Evolutionary conservation across 2,329 filamentous ascomycete genomes (phyloP), one percentile per base, ranked within the genome.

Genomic region (Sporothrix pallida): DNA sequence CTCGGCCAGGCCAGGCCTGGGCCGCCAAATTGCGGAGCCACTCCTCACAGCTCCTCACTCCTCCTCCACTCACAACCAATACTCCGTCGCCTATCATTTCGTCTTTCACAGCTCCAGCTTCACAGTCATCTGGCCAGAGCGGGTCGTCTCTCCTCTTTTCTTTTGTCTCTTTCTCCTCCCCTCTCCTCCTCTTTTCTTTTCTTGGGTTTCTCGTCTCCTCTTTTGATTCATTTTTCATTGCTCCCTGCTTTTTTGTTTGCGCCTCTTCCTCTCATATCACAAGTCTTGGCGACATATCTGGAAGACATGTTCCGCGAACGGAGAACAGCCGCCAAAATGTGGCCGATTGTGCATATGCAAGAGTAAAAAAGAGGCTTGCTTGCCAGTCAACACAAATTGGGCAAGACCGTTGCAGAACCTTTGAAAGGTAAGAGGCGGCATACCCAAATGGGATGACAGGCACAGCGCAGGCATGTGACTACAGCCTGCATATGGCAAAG

Each of bases 21-120:
- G 20, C 46, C 23, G 63, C n/a, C 63, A 50, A 23, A 52, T 52
- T 37, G 63, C 46, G 46, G 63, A 68, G 46, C 63, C 63, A 68
- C 63, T n/a, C 17, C 20, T 44, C 31, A 37, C 31, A 37, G 31
- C 31, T 37, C 31, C 31, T 37, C 31, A 13, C 58, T 31, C 23
- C 63, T 31, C 42, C 42, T 46, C n/a, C 58, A 63, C 31, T 44
- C 31, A 42, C 58, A 63, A 10, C 23, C 17, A 13, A 63, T 20
- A 37, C 56, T 23, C 26, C 56, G 42, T 60, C 56, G 15, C 60
- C 31, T 46, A 44, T 44, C 60, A 46, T 63, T 63, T 17, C 44
- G 9, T 37, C 31, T 44, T 37, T 12, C 52, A 9, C 8, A 26
- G 52, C 4, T 37, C 31, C 31, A 37, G 31, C 31, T 54, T 20